These are phyloP conservation scores for Penicillium arizonense DNA, from an alignment of 495 filamentous ascomycete genomes.

Conservation along the genomic window DNA sequence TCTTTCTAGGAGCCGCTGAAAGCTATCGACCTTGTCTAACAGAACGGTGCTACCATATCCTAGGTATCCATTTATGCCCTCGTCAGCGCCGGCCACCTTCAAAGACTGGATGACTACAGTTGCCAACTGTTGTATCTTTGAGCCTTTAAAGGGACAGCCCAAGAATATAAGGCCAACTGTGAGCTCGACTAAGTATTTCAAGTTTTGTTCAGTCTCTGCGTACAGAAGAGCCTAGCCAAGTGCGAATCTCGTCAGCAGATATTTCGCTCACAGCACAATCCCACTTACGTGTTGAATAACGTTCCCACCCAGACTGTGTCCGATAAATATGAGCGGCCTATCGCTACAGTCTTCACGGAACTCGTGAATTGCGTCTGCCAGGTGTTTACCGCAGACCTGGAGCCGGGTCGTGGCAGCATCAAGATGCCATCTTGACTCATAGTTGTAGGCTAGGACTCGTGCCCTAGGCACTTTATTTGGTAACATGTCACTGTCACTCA, in stretches of 20 bases:
- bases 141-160: not conserved
- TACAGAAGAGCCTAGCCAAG: not conserved
- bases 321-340: not conserved
- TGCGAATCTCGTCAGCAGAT: too few relatives aligned
- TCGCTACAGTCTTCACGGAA: not conserved
- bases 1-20: not conserved
- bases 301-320: conserved; percentile 3
- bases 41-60: not conserved
- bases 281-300: conserved; percentile 3
- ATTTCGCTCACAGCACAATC: too few relatives aligned
- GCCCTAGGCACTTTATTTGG: not conserved
- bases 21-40: not conserved
- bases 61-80: not conserved
- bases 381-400: not conserved
- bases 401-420: conserved; percentile 1
- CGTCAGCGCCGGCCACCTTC: not conserved
- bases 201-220: not conserved
- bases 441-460: not conserved
- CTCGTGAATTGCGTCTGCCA: not conserved
- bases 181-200: not conserved
- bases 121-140: not conserved
- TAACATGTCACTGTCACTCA: conserved; percentile 2
- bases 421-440: conserved; percentile 2
- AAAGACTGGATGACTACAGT: not conserved
- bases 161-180: conserved; percentile 1